phyloP scores from a whole-genome alignment of 2,329 filamentous ascomycete species.

The Clonostachys rosea region DNA sequence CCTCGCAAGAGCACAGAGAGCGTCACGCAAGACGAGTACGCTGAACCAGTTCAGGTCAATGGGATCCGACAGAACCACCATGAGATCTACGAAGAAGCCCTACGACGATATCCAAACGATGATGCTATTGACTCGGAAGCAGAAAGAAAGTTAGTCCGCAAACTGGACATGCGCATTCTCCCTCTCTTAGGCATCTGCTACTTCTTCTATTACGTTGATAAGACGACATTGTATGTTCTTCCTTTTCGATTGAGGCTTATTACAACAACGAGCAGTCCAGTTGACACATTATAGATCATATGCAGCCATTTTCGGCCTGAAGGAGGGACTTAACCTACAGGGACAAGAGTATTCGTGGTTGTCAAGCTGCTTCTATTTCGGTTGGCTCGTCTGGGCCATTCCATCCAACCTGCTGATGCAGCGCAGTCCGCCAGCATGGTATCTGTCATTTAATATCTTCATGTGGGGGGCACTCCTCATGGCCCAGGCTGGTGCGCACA shows the following conservation, averaged over 20 bases:
- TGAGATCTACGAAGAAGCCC: constrained; percentile 25
- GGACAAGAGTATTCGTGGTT: constrained; percentile 50
- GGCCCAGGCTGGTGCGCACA: constrained; percentile 47
- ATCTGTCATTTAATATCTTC: constrained; percentile 43
- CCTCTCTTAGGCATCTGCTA: constrained; percentile 31
- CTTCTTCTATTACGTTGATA: constrained; percentile 31
- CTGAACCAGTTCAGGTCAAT: constrained; percentile 10
- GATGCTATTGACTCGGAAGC: constrained; percentile 19
- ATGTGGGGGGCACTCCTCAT: constrained; percentile 45
- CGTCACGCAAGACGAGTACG: constrained; percentile 1
- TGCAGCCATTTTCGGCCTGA: constrained; percentile 61
- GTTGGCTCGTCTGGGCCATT: constrained; percentile 29
- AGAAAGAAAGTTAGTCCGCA: constrained; percentile 24
- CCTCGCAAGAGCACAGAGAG: too few relatives aligned
- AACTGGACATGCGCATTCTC: constrained; percentile 29
- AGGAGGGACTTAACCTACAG: constrained; percentile 50
- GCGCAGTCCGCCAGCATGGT: constrained; percentile 24
- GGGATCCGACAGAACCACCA: constrained; percentile 12
- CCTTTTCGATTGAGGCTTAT: too few relatives aligned
- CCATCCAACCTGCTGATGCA: constrained; percentile 23
- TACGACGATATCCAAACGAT: constrained; percentile 17
- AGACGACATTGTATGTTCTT: constrained; percentile 40
- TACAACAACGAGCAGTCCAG: not conserved
- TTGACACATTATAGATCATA: constrained; percentile 33
- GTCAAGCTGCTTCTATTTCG: constrained; percentile 27